A percentile compares a stretch with the other conserved stretches of the same genome.
phyloP scores from a whole-genome alignment of 2,329 filamentous ascomycete genomes.

The Spiromastix sp. region DNA sequence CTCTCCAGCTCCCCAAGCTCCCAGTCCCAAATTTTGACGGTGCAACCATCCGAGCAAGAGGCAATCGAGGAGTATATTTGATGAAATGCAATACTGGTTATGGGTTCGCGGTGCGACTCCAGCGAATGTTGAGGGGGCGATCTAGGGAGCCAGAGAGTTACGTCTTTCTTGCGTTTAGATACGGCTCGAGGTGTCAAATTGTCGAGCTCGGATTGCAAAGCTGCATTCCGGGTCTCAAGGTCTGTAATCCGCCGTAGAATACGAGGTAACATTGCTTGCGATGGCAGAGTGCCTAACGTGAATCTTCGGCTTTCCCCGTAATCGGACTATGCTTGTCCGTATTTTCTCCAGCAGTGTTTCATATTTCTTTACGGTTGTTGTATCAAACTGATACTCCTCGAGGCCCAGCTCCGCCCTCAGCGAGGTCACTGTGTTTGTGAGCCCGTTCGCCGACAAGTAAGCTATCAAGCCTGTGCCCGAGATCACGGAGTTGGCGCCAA shows the following conservation, averaged over 20 bases:
- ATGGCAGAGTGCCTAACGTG: not conserved
- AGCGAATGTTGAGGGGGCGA: constrained; percentile 65
- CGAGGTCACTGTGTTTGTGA: constrained; percentile 53
- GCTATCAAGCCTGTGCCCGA: constrained; percentile 79
- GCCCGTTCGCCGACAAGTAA: constrained; percentile 60
- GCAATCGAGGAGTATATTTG: constrained; percentile 73
- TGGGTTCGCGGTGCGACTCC: constrained; percentile 62
- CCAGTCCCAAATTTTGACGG: constrained; percentile 88
- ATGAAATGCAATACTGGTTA: constrained; percentile 77
- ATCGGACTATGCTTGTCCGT: constrained; percentile 76
- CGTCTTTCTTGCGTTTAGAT: constrained; percentile 64
- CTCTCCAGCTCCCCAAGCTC: constrained; percentile 72
- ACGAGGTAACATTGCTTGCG: constrained; percentile 6
- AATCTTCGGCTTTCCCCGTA: constrained; percentile 71
- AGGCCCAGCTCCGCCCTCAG: constrained; percentile 64
- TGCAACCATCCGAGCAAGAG: constrained; percentile 72
- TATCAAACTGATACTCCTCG: constrained; percentile 54
- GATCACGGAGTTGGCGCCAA: constrained; percentile 7
- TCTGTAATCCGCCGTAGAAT: constrained; percentile 80
- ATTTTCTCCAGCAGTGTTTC: constrained; percentile 81
- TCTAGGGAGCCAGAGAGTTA: constrained; percentile 64
- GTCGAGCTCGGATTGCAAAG: constrained; percentile 66
- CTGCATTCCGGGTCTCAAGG: constrained; percentile 58
- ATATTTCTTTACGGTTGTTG: constrained; percentile 74
- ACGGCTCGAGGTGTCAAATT: constrained; percentile 62